Base-by-base conservation (phyloP, 495 filamentous ascomycete species). In the Talaromyces wortmannii region DNA sequence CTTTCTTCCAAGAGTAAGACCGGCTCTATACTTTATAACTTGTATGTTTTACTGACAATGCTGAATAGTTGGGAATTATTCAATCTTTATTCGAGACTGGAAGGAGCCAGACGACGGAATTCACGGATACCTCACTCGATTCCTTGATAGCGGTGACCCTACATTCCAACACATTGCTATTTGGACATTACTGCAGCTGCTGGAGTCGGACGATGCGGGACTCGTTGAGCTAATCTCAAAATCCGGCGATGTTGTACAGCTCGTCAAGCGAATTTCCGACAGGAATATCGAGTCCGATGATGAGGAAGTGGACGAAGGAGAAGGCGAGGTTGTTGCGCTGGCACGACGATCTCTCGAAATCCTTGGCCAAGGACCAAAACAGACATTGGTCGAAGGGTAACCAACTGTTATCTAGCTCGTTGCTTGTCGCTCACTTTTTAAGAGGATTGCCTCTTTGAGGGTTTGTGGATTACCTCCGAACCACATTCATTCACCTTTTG, bases 91-190 rank as follows among this genome's bases (percentile, higher is more conserved):
- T 30, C 84, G 91, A 56, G 87, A 92, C 70, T 98, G 94, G 94
- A 83, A 78, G 18, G 86, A 95, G 61, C 94, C 94, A 4, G 86
- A 91, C 55, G 92, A 91, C 53, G 94, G 94, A 30, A 95, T 98
- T 57, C 91, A 96, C 66, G 92, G 94, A 49, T 98, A 98, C 64
- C 78, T 98, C 16, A 86, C 83, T 56, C 83, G 94, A 48, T 98
- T 98, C 75, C 82, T 98, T 5, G 89, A 85, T 17, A 96, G 90
- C 63, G 91, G 90, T 43, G 94, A 98, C 66, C 86, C 95, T 11
- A 98, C 94, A 1, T 98, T 98, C 77, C 94, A 98, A 67, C 94
- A 98, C 68, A 98, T 98, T 61, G 92, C 94, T 36, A 97, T 97
- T 59, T 98, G 94, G 94, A 98, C 94, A 0, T 75, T 98, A 45